These are phyloP conservation scores for Mikania micrantha DNA, from an alignment of 129 eudicot genomes.

Conservation along the genomic window DNA sequence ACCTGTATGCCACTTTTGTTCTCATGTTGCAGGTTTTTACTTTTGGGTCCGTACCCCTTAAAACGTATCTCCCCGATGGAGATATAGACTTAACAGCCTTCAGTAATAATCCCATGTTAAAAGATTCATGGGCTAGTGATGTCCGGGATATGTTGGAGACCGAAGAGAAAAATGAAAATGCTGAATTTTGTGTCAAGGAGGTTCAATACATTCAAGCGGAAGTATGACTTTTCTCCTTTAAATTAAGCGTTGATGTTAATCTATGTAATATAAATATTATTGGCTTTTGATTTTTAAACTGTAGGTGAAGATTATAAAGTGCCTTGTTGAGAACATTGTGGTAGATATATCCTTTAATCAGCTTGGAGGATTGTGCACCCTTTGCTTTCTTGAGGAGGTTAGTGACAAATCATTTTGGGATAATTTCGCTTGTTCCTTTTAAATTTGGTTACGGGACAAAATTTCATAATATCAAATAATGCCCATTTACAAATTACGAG, in stretches of 20 bases:
- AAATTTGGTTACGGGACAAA: background rate
- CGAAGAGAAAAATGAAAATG: constrained; percentile 81
- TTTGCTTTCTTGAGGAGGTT: constrained; percentile 92
- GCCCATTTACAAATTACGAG: background rate
- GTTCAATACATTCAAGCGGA: constrained; percentile 94
- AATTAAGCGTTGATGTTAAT: background rate
- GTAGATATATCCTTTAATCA: constrained; percentile 89
- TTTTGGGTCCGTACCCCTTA: constrained; percentile 88
- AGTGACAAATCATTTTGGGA: constrained; percentile 6
- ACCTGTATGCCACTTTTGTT: background rate
- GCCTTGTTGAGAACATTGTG: constrained; percentile 79
- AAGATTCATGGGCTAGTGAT: constrained; percentile 72
- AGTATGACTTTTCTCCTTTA: constrained; percentile 29
- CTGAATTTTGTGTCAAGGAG: constrained; percentile 88
- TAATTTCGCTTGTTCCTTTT: background rate
- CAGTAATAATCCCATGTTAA: constrained; percentile 45
- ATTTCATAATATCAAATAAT: background rate
- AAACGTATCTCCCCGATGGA: constrained; percentile 92
- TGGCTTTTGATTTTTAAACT: constrained; percentile 5
- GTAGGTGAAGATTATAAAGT: constrained; percentile 81
- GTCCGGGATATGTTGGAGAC: constrained; percentile 73
- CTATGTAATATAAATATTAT: background rate
- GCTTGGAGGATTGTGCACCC: constrained; percentile 83
- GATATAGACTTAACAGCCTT: constrained; percentile 82
- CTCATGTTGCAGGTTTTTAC: constrained; percentile 55